Conservation (phyloP, 345 rosid genomes). For the Eucalyptus leucophloia region DNA sequence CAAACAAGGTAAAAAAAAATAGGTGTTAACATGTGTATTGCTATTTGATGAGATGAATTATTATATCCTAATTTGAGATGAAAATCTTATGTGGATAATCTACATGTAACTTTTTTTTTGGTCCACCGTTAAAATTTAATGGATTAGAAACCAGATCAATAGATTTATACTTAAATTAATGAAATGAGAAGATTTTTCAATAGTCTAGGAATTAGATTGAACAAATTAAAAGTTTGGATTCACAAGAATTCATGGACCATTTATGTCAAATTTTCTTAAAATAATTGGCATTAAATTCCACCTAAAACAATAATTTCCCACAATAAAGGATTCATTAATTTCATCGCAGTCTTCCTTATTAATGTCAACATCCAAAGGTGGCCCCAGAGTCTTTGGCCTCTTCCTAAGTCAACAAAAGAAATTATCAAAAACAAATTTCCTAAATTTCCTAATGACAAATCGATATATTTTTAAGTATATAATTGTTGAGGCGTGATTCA, state of each 20-base stretch:
- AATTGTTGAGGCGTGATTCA: not conserved
- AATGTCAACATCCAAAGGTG: not conserved
- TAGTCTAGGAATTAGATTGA: not conserved
- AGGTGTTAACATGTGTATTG: not conserved
- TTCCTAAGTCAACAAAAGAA: not conserved
- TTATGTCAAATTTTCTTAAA: not conserved
- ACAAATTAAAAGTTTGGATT: not conserved
- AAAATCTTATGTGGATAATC: not conserved
- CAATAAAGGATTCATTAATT: not conserved
- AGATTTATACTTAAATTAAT: not conserved
- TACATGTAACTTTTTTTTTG: not conserved
- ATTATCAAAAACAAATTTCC: not conserved
- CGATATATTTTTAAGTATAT: not conserved
- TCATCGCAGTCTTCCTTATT: not conserved
- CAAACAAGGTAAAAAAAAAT: fast-evolving
- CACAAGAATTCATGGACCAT: no score
- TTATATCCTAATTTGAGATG: not conserved
- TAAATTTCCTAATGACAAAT: not conserved
- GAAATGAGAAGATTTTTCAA: not conserved
- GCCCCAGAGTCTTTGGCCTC: not conserved
- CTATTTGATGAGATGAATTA: not conserved
- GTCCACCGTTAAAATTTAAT: not conserved
- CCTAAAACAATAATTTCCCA: not conserved
- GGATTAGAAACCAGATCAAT: fast-evolving
- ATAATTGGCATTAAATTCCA: not conserved